Evolutionary conservation across 306 rosid species (phyloP).

Genomic region (Alnus rubra): DNA sequence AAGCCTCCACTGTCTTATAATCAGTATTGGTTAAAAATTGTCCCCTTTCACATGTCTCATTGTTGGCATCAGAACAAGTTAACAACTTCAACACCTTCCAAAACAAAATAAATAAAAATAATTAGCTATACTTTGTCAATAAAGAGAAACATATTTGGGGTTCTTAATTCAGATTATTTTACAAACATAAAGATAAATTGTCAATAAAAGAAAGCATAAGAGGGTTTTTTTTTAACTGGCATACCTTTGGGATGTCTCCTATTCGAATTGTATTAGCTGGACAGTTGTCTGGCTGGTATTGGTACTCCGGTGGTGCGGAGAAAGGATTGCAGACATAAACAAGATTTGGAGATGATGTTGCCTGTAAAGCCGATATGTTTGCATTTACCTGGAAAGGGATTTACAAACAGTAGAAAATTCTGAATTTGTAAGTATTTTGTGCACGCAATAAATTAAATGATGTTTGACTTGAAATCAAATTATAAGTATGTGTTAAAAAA

Average conservation of each 20-base stretch:
- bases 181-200: background rate
- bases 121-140: too few species aligned
- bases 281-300: conserved; percentile 58
- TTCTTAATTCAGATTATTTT: background rate
- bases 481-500: too few species aligned
- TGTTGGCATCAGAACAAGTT: conserved; percentile 44
- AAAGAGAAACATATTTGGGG: too few species aligned
- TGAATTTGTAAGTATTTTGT: background rate
- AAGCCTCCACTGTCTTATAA: conserved; percentile 39
- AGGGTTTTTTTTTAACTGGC: background rate
- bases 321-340: conserved; percentile 66
- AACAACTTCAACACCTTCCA: conserved; percentile 48
- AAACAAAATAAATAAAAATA: background rate
- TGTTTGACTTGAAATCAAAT: background rate
- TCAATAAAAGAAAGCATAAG: background rate
- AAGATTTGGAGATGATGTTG: conserved; percentile 27
- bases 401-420: conserved; percentile 1
- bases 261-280: conserved; percentile 45
- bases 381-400: conserved; percentile 51
- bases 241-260: conserved; percentile 70
- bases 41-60: conserved; percentile 36
- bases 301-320: conserved; percentile 61
- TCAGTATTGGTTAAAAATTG: conserved; percentile 25
- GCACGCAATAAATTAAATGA: background rate
- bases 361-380: conserved; percentile 34